These are phyloP conservation scores for Didymella arachidicola DNA, from an alignment of 2,329 filamentous ascomycete species.

Conservation along the genomic window DNA sequence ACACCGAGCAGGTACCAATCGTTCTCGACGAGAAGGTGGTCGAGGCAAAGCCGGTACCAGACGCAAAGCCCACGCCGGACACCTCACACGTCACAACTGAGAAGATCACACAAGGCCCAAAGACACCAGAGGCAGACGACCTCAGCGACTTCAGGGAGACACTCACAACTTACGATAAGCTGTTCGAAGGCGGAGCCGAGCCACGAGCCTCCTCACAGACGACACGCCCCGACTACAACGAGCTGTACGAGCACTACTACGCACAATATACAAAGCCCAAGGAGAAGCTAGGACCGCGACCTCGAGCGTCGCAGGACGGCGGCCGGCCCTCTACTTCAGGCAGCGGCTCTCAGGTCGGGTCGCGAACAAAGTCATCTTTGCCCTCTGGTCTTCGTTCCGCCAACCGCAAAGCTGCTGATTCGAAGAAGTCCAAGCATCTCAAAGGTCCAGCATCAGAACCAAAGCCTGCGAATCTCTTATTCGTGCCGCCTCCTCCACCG, in stretches of 20 bases:
- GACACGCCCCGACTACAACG: slow-evolving; percentile 48
- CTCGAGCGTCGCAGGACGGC: slow-evolving; percentile 77
- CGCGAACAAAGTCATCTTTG: slow-evolving; percentile 77
- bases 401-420: slow-evolving; percentile 40
- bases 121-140: slow-evolving; percentile 30
- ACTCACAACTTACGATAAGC: slow-evolving; percentile 45
- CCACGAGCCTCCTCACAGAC: slow-evolving; percentile 55
- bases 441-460: slow-evolving; percentile 42
- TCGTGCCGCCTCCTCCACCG: slow-evolving; percentile 44
- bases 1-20: slow-evolving; percentile 28
- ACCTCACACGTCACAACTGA: slow-evolving; percentile 37
- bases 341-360: slow-evolving; percentile 53
- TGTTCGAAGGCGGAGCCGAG: slow-evolving; percentile 51
- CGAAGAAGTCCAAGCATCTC: slow-evolving; percentile 43
- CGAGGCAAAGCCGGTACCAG: slow-evolving; percentile 22
- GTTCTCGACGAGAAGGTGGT: slow-evolving; percentile 17
- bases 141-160: slow-evolving; percentile 35
- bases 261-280: slow-evolving; percentile 73
- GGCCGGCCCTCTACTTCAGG: slow-evolving; percentile 68
- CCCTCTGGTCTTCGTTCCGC: slow-evolving; percentile 76
- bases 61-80: slow-evolving; percentile 25
- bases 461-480: slow-evolving; percentile 35
- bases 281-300: slow-evolving; percentile 87
- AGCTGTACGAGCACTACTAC: slow-evolving; percentile 58
- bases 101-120: slow-evolving; percentile 30